Conservation (phyloP, 2,329 filamentous ascomycete species). For the Talaromyces piceae region DNA sequence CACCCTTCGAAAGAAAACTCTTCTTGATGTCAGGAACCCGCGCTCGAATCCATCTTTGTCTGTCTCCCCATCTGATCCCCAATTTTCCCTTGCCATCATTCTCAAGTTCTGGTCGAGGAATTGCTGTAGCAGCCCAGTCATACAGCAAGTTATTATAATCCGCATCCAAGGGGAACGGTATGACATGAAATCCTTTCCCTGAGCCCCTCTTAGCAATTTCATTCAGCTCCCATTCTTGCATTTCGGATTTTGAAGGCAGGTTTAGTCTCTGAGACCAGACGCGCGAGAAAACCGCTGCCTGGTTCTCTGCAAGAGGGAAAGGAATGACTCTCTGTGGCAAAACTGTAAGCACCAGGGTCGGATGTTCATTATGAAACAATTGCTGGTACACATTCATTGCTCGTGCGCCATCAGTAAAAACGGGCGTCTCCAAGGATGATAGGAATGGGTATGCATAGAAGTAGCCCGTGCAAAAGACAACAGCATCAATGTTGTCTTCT, state of each 20-base stretch:
- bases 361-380: constrained; percentile 65
- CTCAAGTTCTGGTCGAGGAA: constrained; percentile 25
- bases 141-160: constrained; percentile 39
- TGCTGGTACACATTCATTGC: constrained; percentile 72
- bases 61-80: constrained; percentile 64
- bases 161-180: constrained; percentile 43
- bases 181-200: constrained; percentile 47
- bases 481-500: constrained; percentile 61
- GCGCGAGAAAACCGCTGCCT: constrained; percentile 67
- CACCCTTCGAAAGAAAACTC: constrained; percentile 60
- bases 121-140: constrained; percentile 34
- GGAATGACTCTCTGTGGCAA: constrained; percentile 78
- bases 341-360: constrained; percentile 69
- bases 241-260: constrained; percentile 56
- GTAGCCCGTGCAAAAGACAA: constrained; percentile 87
- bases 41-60: constrained; percentile 64
- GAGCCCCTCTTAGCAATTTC: constrained; percentile 37
- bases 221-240: constrained; percentile 59
- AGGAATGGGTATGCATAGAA: constrained; percentile 76
- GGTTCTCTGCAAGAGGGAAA: constrained; percentile 71
- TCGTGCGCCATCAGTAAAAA: constrained; percentile 62
- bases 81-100: constrained; percentile 52
- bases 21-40: constrained; percentile 63
- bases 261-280: constrained; percentile 65
- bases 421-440: constrained; percentile 40